A percentile compares a stretch with the other conserved stretches of the same genome.
Conservation (phyloP, 192 early-diverging fungal genomes). For the Spinellus fusiger region DNA sequence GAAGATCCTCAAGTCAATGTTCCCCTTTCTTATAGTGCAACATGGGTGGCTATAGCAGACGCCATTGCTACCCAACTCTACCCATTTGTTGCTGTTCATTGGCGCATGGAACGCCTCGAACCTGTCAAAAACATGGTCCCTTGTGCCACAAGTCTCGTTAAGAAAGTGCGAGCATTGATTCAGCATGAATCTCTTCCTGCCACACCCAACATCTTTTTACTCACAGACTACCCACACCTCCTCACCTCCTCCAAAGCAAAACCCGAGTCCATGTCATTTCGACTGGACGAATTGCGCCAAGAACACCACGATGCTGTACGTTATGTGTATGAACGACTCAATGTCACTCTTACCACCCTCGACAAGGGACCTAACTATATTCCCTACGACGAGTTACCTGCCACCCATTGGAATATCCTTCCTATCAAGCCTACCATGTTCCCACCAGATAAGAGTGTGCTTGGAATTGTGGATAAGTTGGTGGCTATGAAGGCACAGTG, state of each 20-base stretch:
- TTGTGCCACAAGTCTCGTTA: constrained; percentile 25
- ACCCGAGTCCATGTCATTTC: constrained; percentile 33
- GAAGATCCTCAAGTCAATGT: constrained; percentile 10
- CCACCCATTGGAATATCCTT: constrained; percentile 22
- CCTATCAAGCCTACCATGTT: constrained; percentile 8
- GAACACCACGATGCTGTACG: constrained; percentile 31
- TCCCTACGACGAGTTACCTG: constrained; percentile 13
- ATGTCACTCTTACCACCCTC: constrained; percentile 22
- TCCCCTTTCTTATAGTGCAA: constrained; percentile 16
- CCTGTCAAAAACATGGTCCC: constrained; percentile 12
- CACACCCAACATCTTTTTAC: constrained; percentile 10
- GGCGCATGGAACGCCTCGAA: constrained; percentile 33
- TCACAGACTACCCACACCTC: constrained; percentile 38
- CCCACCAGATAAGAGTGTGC: constrained; percentile 5
- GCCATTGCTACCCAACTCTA: constrained; percentile 19
- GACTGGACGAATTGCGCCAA: constrained; percentile 4
- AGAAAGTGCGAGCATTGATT: constrained; percentile 7
- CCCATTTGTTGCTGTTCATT: constrained; percentile 37
- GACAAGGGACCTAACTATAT: constrained; percentile 1
- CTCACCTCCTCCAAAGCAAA: constrained; percentile 13
- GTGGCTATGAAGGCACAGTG: constrained; percentile 32
- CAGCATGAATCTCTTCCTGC: neutral
- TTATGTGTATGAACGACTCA: constrained; percentile 20
- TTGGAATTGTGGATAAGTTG: constrained; percentile 34
- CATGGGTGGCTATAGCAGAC: constrained; percentile 20